Evolutionary conservation across 805 yeast genomes (phyloP).

Genomic region (Pichia phayaonensis): DNA sequence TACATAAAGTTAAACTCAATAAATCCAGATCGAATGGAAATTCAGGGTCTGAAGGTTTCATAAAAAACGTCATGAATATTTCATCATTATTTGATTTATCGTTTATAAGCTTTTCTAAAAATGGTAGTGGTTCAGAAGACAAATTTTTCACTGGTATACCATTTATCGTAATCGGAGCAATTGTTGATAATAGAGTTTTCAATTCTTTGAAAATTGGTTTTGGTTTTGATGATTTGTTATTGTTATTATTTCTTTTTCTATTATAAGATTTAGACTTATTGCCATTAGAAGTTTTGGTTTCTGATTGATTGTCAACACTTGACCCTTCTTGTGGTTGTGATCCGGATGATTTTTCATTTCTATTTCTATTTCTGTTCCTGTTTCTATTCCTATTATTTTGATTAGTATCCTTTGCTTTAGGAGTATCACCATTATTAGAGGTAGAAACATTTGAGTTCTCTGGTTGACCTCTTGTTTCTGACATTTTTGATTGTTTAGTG

Average conservation of each 20-base stretch:
- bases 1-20: slow-evolving; percentile 44
- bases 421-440: background rate
- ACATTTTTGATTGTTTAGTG: background rate
- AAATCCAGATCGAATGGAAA: slow-evolving; percentile 57
- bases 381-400: slow-evolving; percentile 1
- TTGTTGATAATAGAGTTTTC: slow-evolving; percentile 13
- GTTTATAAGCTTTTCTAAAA: slow-evolving; percentile 10
- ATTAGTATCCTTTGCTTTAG: background rate
- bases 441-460: background rate
- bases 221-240: background rate
- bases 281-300: background rate
- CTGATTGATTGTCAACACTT: background rate
- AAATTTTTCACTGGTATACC: slow-evolving; percentile 20
- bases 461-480: background rate
- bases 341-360: background rate
- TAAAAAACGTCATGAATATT: slow-evolving; percentile 36
- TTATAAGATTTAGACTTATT: background rate
- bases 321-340: background rate
- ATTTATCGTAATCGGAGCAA: slow-evolving; percentile 22
- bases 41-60: slow-evolving; percentile 62
- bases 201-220: slow-evolving; percentile 19
- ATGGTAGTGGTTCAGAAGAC: slow-evolving; percentile 15
- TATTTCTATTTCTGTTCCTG: slow-evolving; percentile 1
- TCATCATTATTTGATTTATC: slow-evolving; percentile 14
- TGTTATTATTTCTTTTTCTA: background rate